phyloP scores from a whole-genome alignment of 2,329 filamentous ascomycete genomes.

The Dactylellina haptotyla region DNA sequence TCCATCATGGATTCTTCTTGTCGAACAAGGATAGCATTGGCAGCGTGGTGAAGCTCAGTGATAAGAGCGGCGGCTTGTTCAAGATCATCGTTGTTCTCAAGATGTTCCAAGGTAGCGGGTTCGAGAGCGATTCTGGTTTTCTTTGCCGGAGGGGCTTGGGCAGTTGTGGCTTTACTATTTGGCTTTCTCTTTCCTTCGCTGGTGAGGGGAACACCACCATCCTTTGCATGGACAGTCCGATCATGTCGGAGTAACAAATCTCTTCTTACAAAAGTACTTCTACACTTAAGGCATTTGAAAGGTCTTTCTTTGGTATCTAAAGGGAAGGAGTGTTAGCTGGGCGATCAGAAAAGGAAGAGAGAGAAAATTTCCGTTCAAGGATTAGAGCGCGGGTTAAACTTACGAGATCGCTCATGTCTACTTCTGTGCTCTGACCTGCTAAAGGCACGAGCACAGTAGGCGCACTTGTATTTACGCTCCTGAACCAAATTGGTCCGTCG shows the following conservation, averaged over 20 bases:
- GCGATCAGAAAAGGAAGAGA: no score
- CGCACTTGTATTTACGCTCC: conserved; percentile 99
- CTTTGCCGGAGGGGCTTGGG: conserved; percentile 48
- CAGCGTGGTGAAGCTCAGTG: conserved; percentile 97
- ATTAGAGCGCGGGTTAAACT: conserved; percentile 64
- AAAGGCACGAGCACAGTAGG: conserved; percentile 97
- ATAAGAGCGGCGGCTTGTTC: conserved; percentile 99
- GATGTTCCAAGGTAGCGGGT: conserved; percentile 86
- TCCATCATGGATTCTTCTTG: conserved; percentile 64
- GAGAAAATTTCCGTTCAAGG: no score
- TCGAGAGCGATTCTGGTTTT: conserved; percentile 74
- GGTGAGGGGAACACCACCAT: conserved; percentile 91
- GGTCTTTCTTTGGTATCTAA: conserved; percentile 97
- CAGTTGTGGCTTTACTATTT: conserved; percentile 74
- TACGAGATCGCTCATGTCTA: conserved; percentile 97
- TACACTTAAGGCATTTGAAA: conserved; percentile 98
- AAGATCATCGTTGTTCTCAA: conserved; percentile 92
- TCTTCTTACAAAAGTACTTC: conserved; percentile 97
- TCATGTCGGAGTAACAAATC: conserved; percentile 96
- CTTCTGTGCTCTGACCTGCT: conserved; percentile 97
- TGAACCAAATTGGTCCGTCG: conserved; percentile 66
- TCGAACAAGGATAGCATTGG: conserved; percentile 76
- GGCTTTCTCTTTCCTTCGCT: conserved; percentile 91
- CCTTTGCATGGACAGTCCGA: conserved; percentile 97
- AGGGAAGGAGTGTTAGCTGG: conserved; percentile 6